These are phyloP conservation scores for Colletotrichum musicola DNA, from an alignment of 2,329 filamentous ascomycete genomes.

Conservation along the genomic window DNA sequence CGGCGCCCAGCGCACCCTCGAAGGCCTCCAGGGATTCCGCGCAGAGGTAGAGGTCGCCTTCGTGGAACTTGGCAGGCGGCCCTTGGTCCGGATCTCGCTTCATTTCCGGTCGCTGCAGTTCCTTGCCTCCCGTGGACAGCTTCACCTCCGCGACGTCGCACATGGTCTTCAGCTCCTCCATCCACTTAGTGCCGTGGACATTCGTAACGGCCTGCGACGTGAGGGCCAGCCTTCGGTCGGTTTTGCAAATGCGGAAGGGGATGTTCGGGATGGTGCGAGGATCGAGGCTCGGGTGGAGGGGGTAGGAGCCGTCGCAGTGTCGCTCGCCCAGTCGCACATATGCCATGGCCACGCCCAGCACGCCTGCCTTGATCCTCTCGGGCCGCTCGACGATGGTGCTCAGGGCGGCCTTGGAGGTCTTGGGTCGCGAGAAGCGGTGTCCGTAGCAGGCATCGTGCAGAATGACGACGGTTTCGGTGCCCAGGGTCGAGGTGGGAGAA, in stretches of 20 bases:
- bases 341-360: constrained; percentile 85
- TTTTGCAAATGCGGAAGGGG: constrained; percentile 89
- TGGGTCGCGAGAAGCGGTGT: constrained; percentile 88
- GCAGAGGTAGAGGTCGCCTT: constrained; percentile 92
- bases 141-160: constrained; percentile 84
- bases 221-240: constrained; percentile 77
- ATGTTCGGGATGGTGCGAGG: constrained; percentile 67
- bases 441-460: constrained; percentile 96
- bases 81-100: constrained; percentile 61
- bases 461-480: constrained; percentile 80
- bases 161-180: constrained; percentile 89
- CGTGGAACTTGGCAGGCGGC: constrained; percentile 74
- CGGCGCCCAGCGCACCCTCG: constrained; percentile 90
- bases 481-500: constrained; percentile 52
- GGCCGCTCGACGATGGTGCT: constrained; percentile 92
- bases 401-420: constrained; percentile 78
- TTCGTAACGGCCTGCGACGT: constrained; percentile 84
- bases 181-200: constrained; percentile 93
- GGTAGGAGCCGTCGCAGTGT: constrained; percentile 77
- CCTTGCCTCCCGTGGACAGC: constrained; percentile 81
- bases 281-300: constrained; percentile 74
- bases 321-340: constrained; percentile 91
- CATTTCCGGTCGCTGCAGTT: constrained; percentile 78
- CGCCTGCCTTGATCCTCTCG: constrained; percentile 86
- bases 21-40: constrained; percentile 87